Percentiles rank a stretch among this genome's conserved stretches.
Evolutionary conservation across 306 rosid species (phyloP).

Genomic region (apple (Malus domestica)): DNA sequence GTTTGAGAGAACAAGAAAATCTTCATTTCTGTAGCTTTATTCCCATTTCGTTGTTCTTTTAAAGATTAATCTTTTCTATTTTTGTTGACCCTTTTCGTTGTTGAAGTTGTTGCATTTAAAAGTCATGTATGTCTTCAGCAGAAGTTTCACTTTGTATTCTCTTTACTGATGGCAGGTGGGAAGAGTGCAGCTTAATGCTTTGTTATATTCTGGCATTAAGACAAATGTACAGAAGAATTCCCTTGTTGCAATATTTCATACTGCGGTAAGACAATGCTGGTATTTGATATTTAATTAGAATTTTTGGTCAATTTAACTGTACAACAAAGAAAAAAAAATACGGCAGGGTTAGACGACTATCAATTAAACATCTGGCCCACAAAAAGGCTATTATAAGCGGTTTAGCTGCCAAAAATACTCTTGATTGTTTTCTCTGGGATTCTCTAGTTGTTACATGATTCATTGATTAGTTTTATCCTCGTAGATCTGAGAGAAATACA

Average conservation of each 20-base stretch:
- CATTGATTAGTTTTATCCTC: background rate
- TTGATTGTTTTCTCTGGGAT: background rate
- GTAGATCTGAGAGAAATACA: background rate
- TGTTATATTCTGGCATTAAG: slow-evolving; percentile 89
- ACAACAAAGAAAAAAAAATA: too few species aligned
- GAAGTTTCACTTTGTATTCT: slow-evolving; percentile 21
- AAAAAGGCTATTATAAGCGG: background rate
- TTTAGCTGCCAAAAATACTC: background rate
- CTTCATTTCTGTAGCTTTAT: background rate
- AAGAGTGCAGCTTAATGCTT: slow-evolving; percentile 82
- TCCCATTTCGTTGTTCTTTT: background rate
- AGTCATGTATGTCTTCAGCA: background rate
- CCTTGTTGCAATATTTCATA: slow-evolving; percentile 85
- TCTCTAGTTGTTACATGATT: background rate
- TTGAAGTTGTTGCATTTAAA: background rate
- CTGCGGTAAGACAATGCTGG: slow-evolving; percentile 48
- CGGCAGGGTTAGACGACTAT: background rate
- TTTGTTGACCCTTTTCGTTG: background rate
- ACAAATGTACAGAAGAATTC: slow-evolving; percentile 86
- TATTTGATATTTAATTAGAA: background rate
- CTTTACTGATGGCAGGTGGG: slow-evolving; percentile 63
- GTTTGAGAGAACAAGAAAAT: background rate
- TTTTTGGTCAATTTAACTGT: background rate
- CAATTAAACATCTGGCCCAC: background rate
- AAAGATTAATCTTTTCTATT: background rate